Base-by-base conservation (phyloP, 129 eudicot genomes). In the Escallonia herrerae region DNA sequence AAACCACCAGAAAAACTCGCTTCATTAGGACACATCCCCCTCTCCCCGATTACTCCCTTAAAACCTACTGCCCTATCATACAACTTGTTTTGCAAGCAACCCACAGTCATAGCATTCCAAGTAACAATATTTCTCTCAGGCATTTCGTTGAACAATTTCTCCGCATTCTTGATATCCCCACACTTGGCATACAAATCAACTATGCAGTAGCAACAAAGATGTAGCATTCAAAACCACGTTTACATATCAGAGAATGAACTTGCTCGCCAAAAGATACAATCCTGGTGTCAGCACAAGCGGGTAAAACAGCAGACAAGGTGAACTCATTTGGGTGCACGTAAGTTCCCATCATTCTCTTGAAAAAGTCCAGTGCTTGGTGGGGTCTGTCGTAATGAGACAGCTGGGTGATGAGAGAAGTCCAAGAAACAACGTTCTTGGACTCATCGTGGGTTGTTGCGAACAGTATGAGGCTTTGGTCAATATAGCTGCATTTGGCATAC, bases 51-150 rank as follows among this genome's bases (percentile, higher is more conserved):
- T 43, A 74, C 58, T 22, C 62, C 66, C 60, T 52, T 65, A 9
- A 82, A 77, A 55, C 62, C 69, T 65, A 77, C 40, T 2, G 80
- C 75, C 52, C 53, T 67, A 66, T 56, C 75, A 74, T 60, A 77
- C 50, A 56, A 49, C 60, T 69, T 63, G 51, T 82, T 84, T 40
- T 74, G 68, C 60, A 82, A 63, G 58, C 71, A 87, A 13, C 91
- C 91, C 9, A 73, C 75, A 22, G 84, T 84, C 83, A 87, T 72
- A 40, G 91, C 69, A 72, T 87, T 82, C 91, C 95, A 87, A 38
- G 91, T 79, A 67, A 83, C 86, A 58, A 83, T 68, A 60, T 83
- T 83, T 59, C 84, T 72, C 45, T 77, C 81, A 10, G 86, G 79
- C 86, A 86, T 82, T 77, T 74, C 82, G 80, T 86, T 89, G 37